phyloP scores from a whole-genome alignment of 345 rosid genomes.

The Brassica incana region DNA sequence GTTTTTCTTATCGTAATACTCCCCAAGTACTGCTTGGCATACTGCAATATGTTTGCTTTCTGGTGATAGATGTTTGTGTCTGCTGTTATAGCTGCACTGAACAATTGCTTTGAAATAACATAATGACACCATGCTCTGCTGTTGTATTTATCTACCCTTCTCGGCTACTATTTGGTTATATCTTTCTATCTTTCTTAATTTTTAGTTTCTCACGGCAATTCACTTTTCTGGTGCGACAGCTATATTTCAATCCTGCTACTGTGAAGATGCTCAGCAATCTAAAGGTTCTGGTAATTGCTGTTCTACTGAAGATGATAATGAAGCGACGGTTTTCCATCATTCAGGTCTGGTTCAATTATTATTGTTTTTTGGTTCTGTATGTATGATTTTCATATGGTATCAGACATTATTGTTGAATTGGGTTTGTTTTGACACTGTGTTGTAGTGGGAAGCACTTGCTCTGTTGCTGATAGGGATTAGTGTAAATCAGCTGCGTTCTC shows the following conservation, averaged over 20 bases:
- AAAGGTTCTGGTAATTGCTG: constrained; percentile 96
- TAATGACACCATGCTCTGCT: background rate
- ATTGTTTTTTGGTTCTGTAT: background rate
- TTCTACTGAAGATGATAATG: constrained; percentile 85
- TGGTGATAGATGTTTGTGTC: constrained; percentile 7
- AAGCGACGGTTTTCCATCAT: constrained; percentile 81
- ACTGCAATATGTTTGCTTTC: background rate
- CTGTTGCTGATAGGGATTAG: constrained; percentile 88
- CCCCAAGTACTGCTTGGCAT: background rate
- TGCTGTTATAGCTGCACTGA: constrained; percentile 7
- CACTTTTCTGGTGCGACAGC: constrained; percentile 48
- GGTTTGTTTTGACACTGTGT: constrained; percentile 8
- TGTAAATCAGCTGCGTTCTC: constrained; percentile 85
- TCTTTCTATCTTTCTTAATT: background rate
- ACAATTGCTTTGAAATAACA: constrained; percentile 4
- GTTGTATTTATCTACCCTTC: constrained; percentile 7
- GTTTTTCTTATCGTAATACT: background rate
- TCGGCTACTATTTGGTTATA: constrained; percentile 1
- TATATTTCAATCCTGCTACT: constrained; percentile 98
- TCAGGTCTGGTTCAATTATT: constrained; percentile 55
- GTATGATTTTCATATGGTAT: background rate
- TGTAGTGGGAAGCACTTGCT: constrained; percentile 98
- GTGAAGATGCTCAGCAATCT: constrained; percentile 98
- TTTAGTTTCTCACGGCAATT: background rate
- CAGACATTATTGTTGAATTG: background rate